Base-by-base conservation (phyloP, 2,329 filamentous ascomycete genomes). In the Didymella exigua region DNA sequence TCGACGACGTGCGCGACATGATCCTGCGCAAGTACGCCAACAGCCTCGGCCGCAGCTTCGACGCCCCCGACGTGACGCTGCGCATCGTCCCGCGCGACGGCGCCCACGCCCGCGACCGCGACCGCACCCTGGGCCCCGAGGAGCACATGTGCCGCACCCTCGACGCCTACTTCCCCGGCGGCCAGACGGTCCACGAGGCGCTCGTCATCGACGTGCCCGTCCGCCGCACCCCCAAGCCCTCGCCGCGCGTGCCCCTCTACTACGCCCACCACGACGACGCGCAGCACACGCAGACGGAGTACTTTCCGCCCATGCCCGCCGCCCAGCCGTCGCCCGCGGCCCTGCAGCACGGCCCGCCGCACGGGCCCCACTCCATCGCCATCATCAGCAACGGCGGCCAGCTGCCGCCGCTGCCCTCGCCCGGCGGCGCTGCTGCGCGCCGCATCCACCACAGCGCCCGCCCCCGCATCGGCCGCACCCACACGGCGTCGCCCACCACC, bases 1-100 rank as follows among this genome's bases (percentile, higher is more conserved):
- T 98, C 53, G 95, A 99, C 75, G 93, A 97, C 76, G 88, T 96
- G 58, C 89, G 93, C 66, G 95, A 97, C 65, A 86, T 91, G 81
- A 95, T 98, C 53, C 79, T 98, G 65, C 87, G 86, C 69, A 98
- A 98, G 79, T 99, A 98, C 75, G 86, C 87, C 66, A 98, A 99
- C 76, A 96, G 92, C 13, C 82, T 99, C 23, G 93, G 93, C 45
- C 87, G 87, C 65, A 89, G 84, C 47, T 97, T 93, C 75, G 95
- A 99, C 77, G 84, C 95, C 10, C 95, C 95, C 11, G 95, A 99
- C 74, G 84, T 99, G 54, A 87, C 85, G 10, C 81, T 98, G 60
- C 87, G 89, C 60, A 89, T 98, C 63, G 74, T 83, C 14, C 85
- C 89, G n/a, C 84, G 91, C 51, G 88, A 91, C 33, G 72, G 72